Evolutionary conservation across 176 grass and related monocot species (phyloP).

Genomic region (Zea luxurians): DNA sequence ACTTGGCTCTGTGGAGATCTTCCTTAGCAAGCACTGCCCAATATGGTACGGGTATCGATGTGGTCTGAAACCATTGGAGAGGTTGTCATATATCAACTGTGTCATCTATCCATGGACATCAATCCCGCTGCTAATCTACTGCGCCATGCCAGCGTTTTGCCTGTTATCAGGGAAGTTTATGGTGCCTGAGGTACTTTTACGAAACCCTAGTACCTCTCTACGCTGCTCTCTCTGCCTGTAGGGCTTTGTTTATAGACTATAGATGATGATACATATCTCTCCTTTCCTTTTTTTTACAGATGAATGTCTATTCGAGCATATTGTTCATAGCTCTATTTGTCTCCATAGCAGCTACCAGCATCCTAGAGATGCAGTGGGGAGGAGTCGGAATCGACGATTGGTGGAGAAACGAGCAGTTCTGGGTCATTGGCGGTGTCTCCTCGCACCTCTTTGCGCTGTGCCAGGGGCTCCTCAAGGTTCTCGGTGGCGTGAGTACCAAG

Average conservation of each 20-base stretch:
- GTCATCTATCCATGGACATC: conserved; percentile 40
- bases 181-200: conserved; percentile 35
- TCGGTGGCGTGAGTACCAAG: conserved; percentile 29
- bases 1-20: conserved; percentile 37
- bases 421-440: conserved; percentile 34
- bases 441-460: conserved; percentile 25
- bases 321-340: conserved; percentile 42
- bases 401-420: conserved; percentile 44
- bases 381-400: conserved; percentile 32
- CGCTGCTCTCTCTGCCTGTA: background rate
- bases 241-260: background rate
- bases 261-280: conserved; percentile 7
- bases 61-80: conserved; percentile 37
- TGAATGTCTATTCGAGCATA: conserved; percentile 40
- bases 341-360: conserved; percentile 43
- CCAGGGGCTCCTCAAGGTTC: conserved; percentile 43
- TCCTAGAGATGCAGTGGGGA: conserved; percentile 41
- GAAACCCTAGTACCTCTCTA: background rate
- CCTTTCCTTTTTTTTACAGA: conserved; percentile 5
- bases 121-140: conserved; percentile 32
- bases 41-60: conserved; percentile 41
- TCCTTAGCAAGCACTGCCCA: conserved; percentile 41
- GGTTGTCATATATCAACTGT: conserved; percentile 35
- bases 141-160: conserved; percentile 35
- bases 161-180: conserved; percentile 39